phyloP scores from a whole-genome alignment of 441 rosid genomes.

The Croton laevigatus region DNA sequence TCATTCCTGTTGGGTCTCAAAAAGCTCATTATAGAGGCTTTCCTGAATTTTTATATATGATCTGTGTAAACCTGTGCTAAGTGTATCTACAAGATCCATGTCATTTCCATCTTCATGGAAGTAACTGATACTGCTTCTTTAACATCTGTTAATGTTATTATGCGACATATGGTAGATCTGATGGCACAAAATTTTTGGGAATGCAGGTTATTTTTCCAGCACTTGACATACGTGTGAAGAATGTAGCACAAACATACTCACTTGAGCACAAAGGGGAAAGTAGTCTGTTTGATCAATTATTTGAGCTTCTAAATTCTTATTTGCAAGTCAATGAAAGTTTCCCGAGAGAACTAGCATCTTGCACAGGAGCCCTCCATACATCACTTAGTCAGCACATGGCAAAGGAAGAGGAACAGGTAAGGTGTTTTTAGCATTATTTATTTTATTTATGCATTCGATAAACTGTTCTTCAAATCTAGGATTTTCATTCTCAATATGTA shows the following conservation, averaged over 20 bases:
- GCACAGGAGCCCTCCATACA: slow-evolving; percentile 80
- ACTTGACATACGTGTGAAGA: slow-evolving; percentile 80
- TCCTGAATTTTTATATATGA: slow-evolving; percentile 2
- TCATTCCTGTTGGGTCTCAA: not conserved
- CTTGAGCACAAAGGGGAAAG: slow-evolving; percentile 80
- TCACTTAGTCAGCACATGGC: slow-evolving; percentile 87
- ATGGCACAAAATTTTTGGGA: slow-evolving; percentile 10
- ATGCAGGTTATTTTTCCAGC: slow-evolving; percentile 84
- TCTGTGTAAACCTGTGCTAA: not conserved
- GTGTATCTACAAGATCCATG: not conserved
- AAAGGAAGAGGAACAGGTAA: slow-evolving; percentile 94
- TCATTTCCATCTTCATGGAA: not conserved
- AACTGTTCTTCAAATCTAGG: not conserved
- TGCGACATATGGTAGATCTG: not conserved
- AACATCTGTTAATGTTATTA: not conserved
- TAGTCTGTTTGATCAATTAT: slow-evolving; percentile 66
- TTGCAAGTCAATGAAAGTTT: slow-evolving; percentile 48
- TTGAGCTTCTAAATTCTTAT: slow-evolving; percentile 59
- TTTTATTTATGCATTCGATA: not conserved
- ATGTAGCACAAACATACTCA: slow-evolving; percentile 75
- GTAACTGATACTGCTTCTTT: not conserved
- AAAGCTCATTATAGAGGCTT: not conserved
- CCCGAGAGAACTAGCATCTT: slow-evolving; percentile 63
- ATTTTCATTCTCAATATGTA: not conserved
- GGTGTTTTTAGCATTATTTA: not conserved